Base-by-base conservation (phyloP, 2,329 filamentous ascomycete genomes). In the Emergomyces africanus region DNA sequence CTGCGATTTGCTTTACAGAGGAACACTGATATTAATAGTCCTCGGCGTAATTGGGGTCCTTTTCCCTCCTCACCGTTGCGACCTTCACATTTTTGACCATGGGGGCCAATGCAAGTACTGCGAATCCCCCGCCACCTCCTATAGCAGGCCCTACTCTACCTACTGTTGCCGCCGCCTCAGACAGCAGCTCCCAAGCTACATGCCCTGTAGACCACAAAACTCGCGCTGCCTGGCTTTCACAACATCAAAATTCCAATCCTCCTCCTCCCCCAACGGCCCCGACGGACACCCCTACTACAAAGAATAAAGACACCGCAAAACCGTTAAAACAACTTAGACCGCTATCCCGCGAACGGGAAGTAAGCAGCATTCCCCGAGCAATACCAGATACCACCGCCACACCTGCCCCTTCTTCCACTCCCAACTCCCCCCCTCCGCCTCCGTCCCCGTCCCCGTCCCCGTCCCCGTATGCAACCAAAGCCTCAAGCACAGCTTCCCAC, bases 121-220 rank as follows among this genome's bases (percentile, higher is more conserved):
- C 54, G 30, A 55, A 55, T 18, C 37, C 54, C n/a, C 37, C 54
- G 4, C 3, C 44, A 5, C 23, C 20, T 12, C 23, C 23, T 28
- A 8, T 12, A 28, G 44, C 51, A 3, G n/a, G 14, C 9, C 23
- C 51, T 37, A 54, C 20, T 37, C 50, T 35, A 10, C 33, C 53
- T 30, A 70, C 67, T 33, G 56, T 65, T 33, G 54, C 69, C 46
- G 59, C 69, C 46, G 59, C 68, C 28, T 5, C 56, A 20, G 48
- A 59, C 64, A 68, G 37, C 60, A 62, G 55, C 67, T 57, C 65
- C 44, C 63, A 66, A 44, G 68, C 73, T 46, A 79, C 79, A 60
- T 97, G 94, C 69, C 94, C 94, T 5, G 90, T 97, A 68, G 91
- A 97, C 75, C 88, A 91, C 75, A 88, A 89, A 68, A 87, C 90